Evolutionary conservation across 805 yeast genomes (phyloP), one percentile per base, ranked within the genome.

Genomic region (Jamesozyma hellenica): DNA sequence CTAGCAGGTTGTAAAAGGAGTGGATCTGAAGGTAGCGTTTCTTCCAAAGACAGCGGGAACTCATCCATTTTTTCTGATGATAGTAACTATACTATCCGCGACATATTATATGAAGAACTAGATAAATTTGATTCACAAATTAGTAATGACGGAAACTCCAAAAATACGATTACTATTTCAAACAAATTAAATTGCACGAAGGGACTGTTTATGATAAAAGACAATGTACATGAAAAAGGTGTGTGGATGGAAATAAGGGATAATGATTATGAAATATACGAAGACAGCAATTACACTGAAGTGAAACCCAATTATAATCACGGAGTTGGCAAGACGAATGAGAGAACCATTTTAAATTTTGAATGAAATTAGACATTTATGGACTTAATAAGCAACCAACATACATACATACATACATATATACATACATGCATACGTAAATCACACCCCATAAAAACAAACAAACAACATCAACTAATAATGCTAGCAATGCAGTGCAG

Each of bases 31-130:
- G 30, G 34, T 13, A 38, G 39, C n/a, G 26, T 32, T 26, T 33
- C 40, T 15, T 42, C 47, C 2, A 34, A 34, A 15, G 37, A 28
- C 3, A 38, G 41, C 14, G 12, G 14, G 3, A 32, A 18, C 4
- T 38, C 41, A 3, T 38, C 41, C 13, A 10, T 44, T 2, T 44
- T 44, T 21, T 42, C 45, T 5, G 28, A 38, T 16, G 34, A 30
- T 13, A 29, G 34, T 21, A 32, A 23, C 25, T 29, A 46, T 18
- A 50, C 55, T 21, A 43, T 56, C 14, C 53, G 49, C 30, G 58
- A 52, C 34, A 39, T 52, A 28, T 39, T 56, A 15, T 50, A 49
- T 34, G 53, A 53, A 40, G 60, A 48, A 5, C 35, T 48, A 11
- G 48, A 42, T 14, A 33, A 14, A 31, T 8, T 31, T 7, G 34